Conservation (phyloP, 805 yeast species). For the Starmerella kuoi region DNA sequence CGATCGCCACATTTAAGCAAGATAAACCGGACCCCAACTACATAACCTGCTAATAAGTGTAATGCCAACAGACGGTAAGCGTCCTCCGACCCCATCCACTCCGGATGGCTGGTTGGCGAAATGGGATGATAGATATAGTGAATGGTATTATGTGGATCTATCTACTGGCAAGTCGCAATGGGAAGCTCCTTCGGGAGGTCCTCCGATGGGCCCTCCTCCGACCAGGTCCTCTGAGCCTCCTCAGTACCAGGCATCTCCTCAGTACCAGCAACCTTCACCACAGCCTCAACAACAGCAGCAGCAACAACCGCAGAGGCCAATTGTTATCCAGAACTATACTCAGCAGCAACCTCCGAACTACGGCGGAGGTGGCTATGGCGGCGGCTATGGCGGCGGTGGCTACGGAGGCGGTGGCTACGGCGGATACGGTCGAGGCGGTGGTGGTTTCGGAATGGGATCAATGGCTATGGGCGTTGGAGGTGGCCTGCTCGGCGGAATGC, state of each 20-base stretch:
- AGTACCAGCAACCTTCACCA: slow-evolving; percentile 19
- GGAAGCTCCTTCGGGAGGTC: slow-evolving; percentile 40
- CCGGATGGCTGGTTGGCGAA: slow-evolving; percentile 32
- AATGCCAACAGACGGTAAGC: slow-evolving; percentile 1
- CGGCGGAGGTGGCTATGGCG: slow-evolving; percentile 6
- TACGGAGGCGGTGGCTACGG: slow-evolving; percentile 9
- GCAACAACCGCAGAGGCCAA: slow-evolving; percentile 21
- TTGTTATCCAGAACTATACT: slow-evolving; percentile 18
- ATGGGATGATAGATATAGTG: slow-evolving; percentile 37
- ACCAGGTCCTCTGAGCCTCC: not conserved
- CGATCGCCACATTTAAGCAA: no score
- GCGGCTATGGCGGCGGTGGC: slow-evolving; percentile 12
- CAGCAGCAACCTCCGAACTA: slow-evolving; percentile 11
- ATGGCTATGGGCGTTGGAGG: slow-evolving; percentile 27
- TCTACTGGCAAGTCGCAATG: slow-evolving; percentile 70
- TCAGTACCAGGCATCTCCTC: slow-evolving; percentile 26
- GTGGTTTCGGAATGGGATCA: slow-evolving; percentile 42
- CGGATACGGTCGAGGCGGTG: slow-evolving; percentile 14
- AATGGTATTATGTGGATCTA: slow-evolving; percentile 71
- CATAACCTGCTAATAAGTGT: no score
- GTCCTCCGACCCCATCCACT: slow-evolving; percentile 20
- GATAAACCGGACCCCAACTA: no score
- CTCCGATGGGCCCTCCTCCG: slow-evolving; percentile 23
- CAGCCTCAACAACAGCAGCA: slow-evolving; percentile 24
- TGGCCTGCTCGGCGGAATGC: slow-evolving; percentile 26